Evolutionary conservation across 441 rosid species (phyloP), one percentile per base, ranked within the genome.

Genomic region (Pelargonium myrrhifolium): DNA sequence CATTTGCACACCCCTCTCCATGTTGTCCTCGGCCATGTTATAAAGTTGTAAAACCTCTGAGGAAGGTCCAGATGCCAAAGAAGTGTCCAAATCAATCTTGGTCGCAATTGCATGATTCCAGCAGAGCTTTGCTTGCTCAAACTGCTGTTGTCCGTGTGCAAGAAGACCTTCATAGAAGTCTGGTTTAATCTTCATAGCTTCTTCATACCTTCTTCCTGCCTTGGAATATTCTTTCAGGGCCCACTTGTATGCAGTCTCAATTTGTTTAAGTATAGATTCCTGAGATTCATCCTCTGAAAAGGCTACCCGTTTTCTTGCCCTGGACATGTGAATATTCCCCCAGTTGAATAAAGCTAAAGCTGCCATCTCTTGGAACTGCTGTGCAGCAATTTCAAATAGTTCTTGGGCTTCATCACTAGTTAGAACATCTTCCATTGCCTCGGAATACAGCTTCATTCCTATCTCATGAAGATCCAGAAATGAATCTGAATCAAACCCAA

Each of bases 271-370:
- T 3, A 90, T 42, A 61, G 88, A 76, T 74, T 89, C 97, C 69
- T 66, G 82, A 6, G 89, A 82, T 65, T 77, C 84, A 75, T 92
- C 96, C 70, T 92, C 97, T 0, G 92, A 75, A 10, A 84, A 71
- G 79, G 71, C 82, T 10, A 87, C 82, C 67, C 83, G 82, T 68
- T 90, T 94, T 74, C 98, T 88, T 62, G 99, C 94, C 76, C 75
- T 86, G 12, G 98, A 94, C 88, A 94, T 79, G 85, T 94, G 97
- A 74, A 94, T 87, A 76, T 92, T 94, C 21, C 98, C 99, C 98
- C 97, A 94, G 53, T 92, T 92, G 77, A 94, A 89, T 82, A 89
- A 75, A 67, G 97, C 99, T 64, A 94, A 73, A 65, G 98, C 99
- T 7, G 89, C 88, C 99, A 94, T 92, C 86, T 92, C 99, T 79